phyloP scores from a whole-genome alignment of 768 basidiomycete species.

The Kwoniella sp. region DNA sequence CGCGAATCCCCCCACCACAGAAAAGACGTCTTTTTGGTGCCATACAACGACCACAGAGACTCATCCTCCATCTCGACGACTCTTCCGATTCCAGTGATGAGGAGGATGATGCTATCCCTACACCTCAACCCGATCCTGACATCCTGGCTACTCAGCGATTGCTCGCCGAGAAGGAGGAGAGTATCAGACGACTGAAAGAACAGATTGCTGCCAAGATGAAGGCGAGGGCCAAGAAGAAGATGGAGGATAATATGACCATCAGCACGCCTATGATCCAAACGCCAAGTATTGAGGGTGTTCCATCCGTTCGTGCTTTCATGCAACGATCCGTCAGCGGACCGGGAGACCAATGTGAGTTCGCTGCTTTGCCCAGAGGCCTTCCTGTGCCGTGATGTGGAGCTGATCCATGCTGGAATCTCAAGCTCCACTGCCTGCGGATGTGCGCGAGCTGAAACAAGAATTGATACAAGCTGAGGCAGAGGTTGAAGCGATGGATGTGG shows the following conservation, averaged over 20 bases:
- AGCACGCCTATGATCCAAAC: background rate
- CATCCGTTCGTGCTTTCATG: background rate
- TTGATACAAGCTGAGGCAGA: conserved; percentile 21
- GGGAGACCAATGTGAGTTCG: conserved; percentile 9
- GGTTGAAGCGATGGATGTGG: conserved; percentile 22
- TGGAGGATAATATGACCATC: background rate
- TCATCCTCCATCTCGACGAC: conserved; percentile 40
- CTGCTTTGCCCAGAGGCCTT: no score
- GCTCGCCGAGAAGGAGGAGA: conserved; percentile 44
- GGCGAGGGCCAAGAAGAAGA: conserved; percentile 17
- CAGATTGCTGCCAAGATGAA: conserved; percentile 40
- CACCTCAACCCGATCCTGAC: conserved; percentile 5
- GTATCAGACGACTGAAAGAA: conserved; percentile 38
- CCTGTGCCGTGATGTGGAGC: no score
- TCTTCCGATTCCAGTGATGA: conserved; percentile 28
- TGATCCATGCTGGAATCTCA: background rate
- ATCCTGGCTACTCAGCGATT: conserved; percentile 23
- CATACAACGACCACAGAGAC: conserved; percentile 26
- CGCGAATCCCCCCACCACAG: conserved; percentile 17
- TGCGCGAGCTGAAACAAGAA: conserved; percentile 15
- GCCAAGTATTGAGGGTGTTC: background rate
- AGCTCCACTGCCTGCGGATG: conserved; percentile 20
- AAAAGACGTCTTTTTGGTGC: conserved; percentile 32
- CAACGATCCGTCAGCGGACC: background rate
- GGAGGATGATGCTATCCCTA: conserved; percentile 7